Conservation (phyloP, 1,284 basidiomycete species). For the Abortiporus biennis region DNA sequence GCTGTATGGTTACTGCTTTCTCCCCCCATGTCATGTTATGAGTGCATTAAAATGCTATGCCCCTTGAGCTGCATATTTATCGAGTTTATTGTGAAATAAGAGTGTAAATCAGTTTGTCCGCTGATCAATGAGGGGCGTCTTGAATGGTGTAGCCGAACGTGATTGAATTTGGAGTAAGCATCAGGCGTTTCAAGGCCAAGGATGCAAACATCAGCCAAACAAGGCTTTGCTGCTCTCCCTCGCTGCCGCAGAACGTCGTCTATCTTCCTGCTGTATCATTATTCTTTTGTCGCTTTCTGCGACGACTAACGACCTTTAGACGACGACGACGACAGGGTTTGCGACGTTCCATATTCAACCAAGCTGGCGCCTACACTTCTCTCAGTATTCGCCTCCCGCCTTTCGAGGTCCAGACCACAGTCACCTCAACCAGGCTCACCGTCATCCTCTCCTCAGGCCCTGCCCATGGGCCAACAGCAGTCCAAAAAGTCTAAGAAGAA, state of each 20-base stretch:
- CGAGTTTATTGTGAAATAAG: not conserved
- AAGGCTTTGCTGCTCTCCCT: conserved; percentile 6
- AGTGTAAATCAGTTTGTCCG: not conserved
- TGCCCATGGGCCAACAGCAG: conserved; percentile 69
- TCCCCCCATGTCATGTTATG: conserved; percentile 28
- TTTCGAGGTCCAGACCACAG: conserved; percentile 63
- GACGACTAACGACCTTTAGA: conserved; percentile 1
- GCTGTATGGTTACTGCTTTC: conserved; percentile 29
- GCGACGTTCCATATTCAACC: too few relatives aligned
- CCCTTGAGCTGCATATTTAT: conserved; percentile 1
- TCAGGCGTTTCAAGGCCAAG: not conserved
- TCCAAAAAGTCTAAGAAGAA: conserved; percentile 74
- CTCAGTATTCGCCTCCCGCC: conserved; percentile 64
- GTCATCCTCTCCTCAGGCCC: conserved; percentile 29
- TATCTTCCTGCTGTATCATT: conserved; percentile 1
- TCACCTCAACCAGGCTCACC: conserved; percentile 51
- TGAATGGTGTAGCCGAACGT: not conserved
- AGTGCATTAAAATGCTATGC: conserved; percentile 23
- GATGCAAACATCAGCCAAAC: conserved; percentile 11
- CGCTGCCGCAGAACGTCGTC: conserved; percentile 3
- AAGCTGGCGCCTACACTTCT: conserved; percentile 78
- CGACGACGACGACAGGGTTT: too few relatives aligned
- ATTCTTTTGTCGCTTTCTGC: not conserved
- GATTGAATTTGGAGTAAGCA: too few relatives aligned
- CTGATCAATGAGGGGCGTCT: not conserved